Evolutionary conservation across 2,329 filamentous ascomycete species (phyloP).

Genomic region (Fusarium fracticaudum): DNA sequence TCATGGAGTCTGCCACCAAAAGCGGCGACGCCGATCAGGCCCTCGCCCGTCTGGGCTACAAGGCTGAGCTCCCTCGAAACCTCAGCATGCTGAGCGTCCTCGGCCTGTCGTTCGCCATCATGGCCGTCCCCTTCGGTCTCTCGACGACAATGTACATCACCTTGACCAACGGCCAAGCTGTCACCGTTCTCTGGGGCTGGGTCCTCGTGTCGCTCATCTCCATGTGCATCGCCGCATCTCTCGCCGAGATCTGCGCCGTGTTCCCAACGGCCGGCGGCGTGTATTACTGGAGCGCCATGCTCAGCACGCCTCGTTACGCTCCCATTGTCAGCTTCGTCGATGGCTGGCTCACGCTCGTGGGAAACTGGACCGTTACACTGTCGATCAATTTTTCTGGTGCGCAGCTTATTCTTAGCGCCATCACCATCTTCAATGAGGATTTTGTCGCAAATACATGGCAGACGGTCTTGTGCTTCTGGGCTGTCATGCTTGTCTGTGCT

Average conservation of each 20-base stretch:
- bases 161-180: slow-evolving; percentile 77
- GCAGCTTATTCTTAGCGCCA: slow-evolving; percentile 73
- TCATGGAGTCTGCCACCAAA: slow-evolving; percentile 23
- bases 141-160: slow-evolving; percentile 59
- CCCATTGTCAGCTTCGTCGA: slow-evolving; percentile 75
- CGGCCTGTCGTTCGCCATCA: slow-evolving; percentile 61
- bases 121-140: slow-evolving; percentile 61
- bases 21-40: slow-evolving; percentile 51
- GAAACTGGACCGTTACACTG: slow-evolving; percentile 76
- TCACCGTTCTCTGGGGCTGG: slow-evolving; percentile 79
- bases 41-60: slow-evolving; percentile 60
- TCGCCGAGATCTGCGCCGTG: slow-evolving; percentile 78
- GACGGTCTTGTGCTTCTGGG: slow-evolving; percentile 79
- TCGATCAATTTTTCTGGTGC: slow-evolving; percentile 78
- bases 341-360: slow-evolving; percentile 78
- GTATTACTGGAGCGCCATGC: slow-evolving; percentile 79
- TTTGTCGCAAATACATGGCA: slow-evolving; percentile 73
- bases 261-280: slow-evolving; percentile 69
- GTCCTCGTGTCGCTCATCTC: slow-evolving; percentile 73
- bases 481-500: slow-evolving; percentile 70
- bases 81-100: slow-evolving; percentile 61
- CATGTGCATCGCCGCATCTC: slow-evolving; percentile 73
- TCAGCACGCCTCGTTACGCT: slow-evolving; percentile 69
- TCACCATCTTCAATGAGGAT: slow-evolving; percentile 70
- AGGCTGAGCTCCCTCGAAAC: slow-evolving; percentile 59